Base-by-base conservation (phyloP, 2,329 filamentous ascomycete genomes). In the Xylariaceae sp. region DNA sequence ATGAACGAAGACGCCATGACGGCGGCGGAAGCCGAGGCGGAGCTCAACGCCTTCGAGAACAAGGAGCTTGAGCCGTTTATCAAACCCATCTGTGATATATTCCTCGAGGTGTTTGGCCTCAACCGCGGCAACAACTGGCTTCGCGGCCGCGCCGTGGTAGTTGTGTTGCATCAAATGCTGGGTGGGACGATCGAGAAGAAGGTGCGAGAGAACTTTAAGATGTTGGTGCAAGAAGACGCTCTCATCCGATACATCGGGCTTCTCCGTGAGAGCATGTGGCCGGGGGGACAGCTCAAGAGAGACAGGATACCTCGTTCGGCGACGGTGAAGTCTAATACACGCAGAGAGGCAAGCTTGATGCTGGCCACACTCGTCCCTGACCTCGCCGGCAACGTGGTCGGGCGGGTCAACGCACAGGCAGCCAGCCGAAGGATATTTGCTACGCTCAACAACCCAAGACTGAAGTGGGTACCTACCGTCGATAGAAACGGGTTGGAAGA, bases 111-210 rank as follows among this genome's bases (percentile, higher is more conserved):
- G 0, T 98, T 98, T 53, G 89, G 94, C 53, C 72, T 98, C 24
- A 94, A 95, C 57, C 80, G 83, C 40, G 89, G 90, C 25, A 95
- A 93, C 60, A 96, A 94, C 58, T 98, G 92, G 93, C 76, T 98
- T 4, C 83, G 93, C 25, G 93, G 92, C 1, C 80, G 92, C 15
- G 92, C 92, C 0, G 92, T 96, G 2, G 90, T 98, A 4, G 88
- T 98, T 8, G 90, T 98, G 3, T 70, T 98, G 14, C 92, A 98
- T 54, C 92, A 98, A 58, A 74, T 98, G 5, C 77, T 98, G 1
- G 92, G 92, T 11, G 90, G 92, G 15, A 96, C 92, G 0, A 93
- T 98, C 42, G 92, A 98, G 62, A 80, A 89, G 39, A 95, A 94
- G 59, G 83, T 96, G 19, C 80, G 92, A 14, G 92, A 98, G 39